Evolutionary conservation across 2,329 filamentous ascomycete genomes (phyloP), one percentile per base, ranked within the genome.

Genomic region (Blumeria graminis): DNA sequence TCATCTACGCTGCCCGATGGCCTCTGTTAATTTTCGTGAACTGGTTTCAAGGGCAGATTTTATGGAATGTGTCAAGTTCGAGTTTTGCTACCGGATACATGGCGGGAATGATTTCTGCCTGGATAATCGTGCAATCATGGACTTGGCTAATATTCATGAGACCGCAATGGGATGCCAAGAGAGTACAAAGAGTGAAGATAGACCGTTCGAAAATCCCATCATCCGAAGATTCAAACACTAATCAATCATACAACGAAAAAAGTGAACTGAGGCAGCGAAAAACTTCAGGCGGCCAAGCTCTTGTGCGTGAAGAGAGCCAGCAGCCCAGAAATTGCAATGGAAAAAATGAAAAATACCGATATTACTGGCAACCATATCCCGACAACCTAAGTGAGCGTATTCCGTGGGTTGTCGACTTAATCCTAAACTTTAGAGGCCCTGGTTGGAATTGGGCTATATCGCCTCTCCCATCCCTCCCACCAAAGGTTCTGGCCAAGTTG

Each of bases 311-410:
- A 34, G 18, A n/a, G 6, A 14, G 45, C 14, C 22, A 28, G 22
- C 22, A 28, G 4, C 22, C 4, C 22, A 28, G 4, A 28, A 28
- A 28, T 28, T 1, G 4, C 4, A 1, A 28, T 28, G 22, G 22
- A 28, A 28, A 28, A 2, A 28, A 45, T 10, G 22, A 28, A 28
- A 28, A 28, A 28, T 51, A 53, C 4, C 71, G 76, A 57, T 80
- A 80, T 57, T 73, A 75, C 62, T 82, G 79, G 79, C 73, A 82
- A 63, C 66, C 71, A 0, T 82, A 75, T 60, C 79, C 78, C 3
- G 64, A 73, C 3, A 73, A 66, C 1, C 73, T 79, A 50, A 55
- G 63, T 28, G 66, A 73, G 43, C 72, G 79, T 10, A 64, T 81
- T 7, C 68, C 68, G 60, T 82, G 79, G 79, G 68, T 72, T 0